Evolutionary conservation across 1,284 basidiomycete genomes (phyloP).

Genomic region (Leccinum fallax): DNA sequence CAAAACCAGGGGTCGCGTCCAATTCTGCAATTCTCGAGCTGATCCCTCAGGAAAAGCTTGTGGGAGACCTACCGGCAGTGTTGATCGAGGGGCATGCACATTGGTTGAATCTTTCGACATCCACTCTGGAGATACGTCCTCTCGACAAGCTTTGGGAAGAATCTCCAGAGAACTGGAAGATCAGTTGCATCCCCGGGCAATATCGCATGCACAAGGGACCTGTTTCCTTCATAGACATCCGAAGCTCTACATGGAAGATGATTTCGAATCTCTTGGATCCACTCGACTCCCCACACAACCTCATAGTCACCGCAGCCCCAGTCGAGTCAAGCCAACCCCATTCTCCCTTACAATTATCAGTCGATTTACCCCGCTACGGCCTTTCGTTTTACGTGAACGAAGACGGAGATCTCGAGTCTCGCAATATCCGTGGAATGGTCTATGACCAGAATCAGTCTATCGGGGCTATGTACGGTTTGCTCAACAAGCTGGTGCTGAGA

Average conservation of each 20-base stretch:
- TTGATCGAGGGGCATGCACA: constrained; percentile 40
- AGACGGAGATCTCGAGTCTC: constrained; percentile 32
- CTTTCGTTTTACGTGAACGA: constrained; percentile 40
- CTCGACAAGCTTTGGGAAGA: constrained; percentile 25
- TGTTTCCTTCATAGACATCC: background rate
- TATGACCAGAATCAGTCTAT: constrained; percentile 3
- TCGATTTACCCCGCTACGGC: constrained; percentile 44
- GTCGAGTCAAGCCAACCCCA: constrained; percentile 9
- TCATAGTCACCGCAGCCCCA: constrained; percentile 26
- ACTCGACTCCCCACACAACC: constrained; percentile 36
- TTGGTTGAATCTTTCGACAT: constrained; percentile 40
- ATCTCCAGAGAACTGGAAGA: constrained; percentile 23
- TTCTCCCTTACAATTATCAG: constrained; percentile 23
- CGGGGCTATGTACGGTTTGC: constrained; percentile 1
- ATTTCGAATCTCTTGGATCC: constrained; percentile 32
- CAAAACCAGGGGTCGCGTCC: constrained; percentile 9
- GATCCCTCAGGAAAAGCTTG: constrained; percentile 38
- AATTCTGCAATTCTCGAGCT: constrained; percentile 33
- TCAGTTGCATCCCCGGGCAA: constrained; percentile 2
- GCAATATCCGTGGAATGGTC: constrained; percentile 1
- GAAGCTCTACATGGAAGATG: constrained; percentile 25
- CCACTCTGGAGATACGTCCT: constrained; percentile 43
- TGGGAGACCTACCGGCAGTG: constrained; percentile 40
- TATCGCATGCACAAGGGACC: background rate
- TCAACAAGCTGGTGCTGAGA: constrained; percentile 1